phyloP scores from a whole-genome alignment of 164 flowering plant genomes.

The Tinospora cordifolia region DNA sequence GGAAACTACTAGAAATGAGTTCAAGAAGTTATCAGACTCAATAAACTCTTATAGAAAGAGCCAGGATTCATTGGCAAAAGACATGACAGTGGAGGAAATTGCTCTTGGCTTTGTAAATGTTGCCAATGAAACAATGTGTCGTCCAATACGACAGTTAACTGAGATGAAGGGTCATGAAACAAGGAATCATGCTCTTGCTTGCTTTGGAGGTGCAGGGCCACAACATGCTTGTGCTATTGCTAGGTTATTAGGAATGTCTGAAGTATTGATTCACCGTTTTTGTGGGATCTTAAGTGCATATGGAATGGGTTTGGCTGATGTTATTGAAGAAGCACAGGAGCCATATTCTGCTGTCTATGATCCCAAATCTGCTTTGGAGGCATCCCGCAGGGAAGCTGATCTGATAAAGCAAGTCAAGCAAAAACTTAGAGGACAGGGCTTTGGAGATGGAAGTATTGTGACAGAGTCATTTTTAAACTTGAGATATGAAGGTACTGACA shows the following conservation, averaged over 20 bases:
- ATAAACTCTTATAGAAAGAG: conserved; percentile 67
- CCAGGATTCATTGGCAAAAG: conserved; percentile 62
- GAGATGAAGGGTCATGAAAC: conserved; percentile 99
- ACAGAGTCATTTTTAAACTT: conserved; percentile 71
- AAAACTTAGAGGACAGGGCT: conserved; percentile 71
- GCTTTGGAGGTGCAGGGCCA: conserved; percentile 99
- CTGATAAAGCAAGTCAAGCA: conserved; percentile 52
- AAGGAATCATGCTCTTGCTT: conserved; percentile 86
- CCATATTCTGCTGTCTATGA: conserved; percentile 83
- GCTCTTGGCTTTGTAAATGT: conserved; percentile 92
- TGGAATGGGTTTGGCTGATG: conserved; percentile 99
- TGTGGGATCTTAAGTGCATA: conserved; percentile 98
- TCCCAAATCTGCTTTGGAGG: conserved; percentile 52
- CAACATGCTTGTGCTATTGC: conserved; percentile 99
- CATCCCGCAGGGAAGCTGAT: conserved; percentile 48
- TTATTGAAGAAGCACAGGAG: conserved; percentile 88
- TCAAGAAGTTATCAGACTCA: conserved; percentile 59
- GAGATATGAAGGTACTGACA: conserved; percentile 95
- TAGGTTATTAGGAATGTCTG: conserved; percentile 84
- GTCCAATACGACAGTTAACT: conserved; percentile 90
- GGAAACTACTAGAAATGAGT: conserved; percentile 57
- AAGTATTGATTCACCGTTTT: conserved; percentile 77
- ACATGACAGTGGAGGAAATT: conserved; percentile 88
- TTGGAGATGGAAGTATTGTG: conserved; percentile 46
- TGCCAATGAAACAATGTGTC: conserved; percentile 99